A percentile compares a stretch with the other conserved stretches of the same genome.
These are phyloP conservation scores for Triticum monococcum DNA, from an alignment of 176 grass and related monocot species.

Conservation along the genomic window DNA sequence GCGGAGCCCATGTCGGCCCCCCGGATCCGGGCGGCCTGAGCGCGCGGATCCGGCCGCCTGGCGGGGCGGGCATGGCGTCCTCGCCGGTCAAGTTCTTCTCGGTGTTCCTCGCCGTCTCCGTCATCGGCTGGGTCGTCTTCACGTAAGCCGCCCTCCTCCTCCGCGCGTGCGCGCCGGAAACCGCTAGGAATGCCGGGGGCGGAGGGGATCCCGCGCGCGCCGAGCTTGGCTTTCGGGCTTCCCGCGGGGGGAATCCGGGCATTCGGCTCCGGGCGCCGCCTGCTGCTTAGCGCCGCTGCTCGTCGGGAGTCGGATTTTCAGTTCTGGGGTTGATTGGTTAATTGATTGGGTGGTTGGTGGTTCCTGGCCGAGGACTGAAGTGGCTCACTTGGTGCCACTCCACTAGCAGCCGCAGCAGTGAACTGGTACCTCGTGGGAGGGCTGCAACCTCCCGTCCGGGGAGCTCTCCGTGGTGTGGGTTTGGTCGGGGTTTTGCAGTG, in stretches of 20 bases:
- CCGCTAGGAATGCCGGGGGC: background rate
- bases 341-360: background rate
- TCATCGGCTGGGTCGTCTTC: slow-evolving; percentile 91
- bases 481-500: slow-evolving; percentile 22
- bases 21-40: slow-evolving; percentile 53
- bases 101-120: slow-evolving; percentile 74
- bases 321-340: background rate
- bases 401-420: background rate
- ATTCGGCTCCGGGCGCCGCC: background rate
- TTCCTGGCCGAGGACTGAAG: background rate
- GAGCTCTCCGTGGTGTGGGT: background rate
- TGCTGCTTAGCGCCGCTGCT: background rate
- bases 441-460: background rate
- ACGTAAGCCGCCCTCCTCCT: slow-evolving; percentile 51
- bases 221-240: background rate
- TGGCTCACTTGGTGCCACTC: background rate
- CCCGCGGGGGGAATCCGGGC: background rate
- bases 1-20: slow-evolving; percentile 22
- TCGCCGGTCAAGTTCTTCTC: slow-evolving; percentile 98
- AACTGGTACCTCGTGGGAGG: background rate
- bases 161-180: background rate
- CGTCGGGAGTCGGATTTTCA: background rate
- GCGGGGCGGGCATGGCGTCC: slow-evolving; percentile 67
- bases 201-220: background rate
- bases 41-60: slow-evolving; percentile 12